Conservation (phyloP, 208 protist genomes). For the Leishmania lainsoni region DNA sequence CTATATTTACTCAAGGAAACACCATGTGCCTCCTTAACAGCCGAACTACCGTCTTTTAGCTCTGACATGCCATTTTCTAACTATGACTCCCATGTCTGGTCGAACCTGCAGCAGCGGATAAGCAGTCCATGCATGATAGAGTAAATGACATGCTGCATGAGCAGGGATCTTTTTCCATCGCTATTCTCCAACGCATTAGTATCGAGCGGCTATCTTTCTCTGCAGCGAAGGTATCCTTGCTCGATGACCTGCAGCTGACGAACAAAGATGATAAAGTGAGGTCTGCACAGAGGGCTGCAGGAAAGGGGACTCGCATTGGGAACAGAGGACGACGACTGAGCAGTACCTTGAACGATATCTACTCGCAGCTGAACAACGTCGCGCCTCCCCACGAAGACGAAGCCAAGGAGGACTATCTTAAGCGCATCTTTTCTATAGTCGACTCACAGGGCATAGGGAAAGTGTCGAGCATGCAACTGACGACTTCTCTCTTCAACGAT, state of each 20-base stretch:
- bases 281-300: not conserved
- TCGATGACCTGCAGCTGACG: constrained; percentile 25
- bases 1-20: not conserved
- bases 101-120: constrained; percentile 8
- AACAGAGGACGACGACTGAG: constrained; percentile 34
- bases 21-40: not conserved
- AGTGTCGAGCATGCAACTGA: constrained; percentile 8
- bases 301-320: constrained; percentile 22
- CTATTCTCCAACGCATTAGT: constrained; percentile 42
- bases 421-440: constrained; percentile 22
- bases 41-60: not conserved
- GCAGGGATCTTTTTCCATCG: constrained; percentile 38
- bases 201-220: constrained; percentile 24
- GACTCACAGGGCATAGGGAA: constrained; percentile 8
- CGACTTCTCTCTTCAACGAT: constrained; percentile 8
- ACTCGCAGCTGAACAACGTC: constrained; percentile 24
- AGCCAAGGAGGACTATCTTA: constrained; percentile 24
- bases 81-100: constrained; percentile 26
- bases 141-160: not conserved
- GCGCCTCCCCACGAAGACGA: constrained; percentile 8
- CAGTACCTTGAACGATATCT: constrained; percentile 43
- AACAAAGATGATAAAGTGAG: not conserved
- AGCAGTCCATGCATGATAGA: not conserved
- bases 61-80: constrained; percentile 19
- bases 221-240: constrained; percentile 10